A percentile compares a stretch with the other conserved stretches of the same genome.
Conservation (phyloP, 352 stramenopile genomes). For the Phytophthora colocasiae region DNA sequence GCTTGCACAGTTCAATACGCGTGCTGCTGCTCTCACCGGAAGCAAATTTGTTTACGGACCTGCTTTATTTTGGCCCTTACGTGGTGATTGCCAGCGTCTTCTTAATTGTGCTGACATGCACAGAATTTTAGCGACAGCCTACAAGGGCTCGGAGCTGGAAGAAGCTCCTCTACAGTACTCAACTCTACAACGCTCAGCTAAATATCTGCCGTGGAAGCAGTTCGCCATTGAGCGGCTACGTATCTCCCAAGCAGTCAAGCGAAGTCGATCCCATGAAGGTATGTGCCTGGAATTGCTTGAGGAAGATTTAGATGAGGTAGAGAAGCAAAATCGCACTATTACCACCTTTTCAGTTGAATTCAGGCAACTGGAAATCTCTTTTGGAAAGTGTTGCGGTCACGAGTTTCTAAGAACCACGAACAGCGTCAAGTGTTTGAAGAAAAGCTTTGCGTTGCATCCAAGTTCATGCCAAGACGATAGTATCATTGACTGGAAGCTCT, state of each 20-base stretch:
- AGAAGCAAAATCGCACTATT: slow-evolving; percentile 40
- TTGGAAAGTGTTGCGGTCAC: slow-evolving; percentile 11
- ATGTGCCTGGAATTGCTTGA: slow-evolving; percentile 16
- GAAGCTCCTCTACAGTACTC: slow-evolving; percentile 7
- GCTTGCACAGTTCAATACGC: slow-evolving; percentile 23
- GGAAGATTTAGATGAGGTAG: slow-evolving; percentile 1
- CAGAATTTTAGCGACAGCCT: slow-evolving; percentile 8
- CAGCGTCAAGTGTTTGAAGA: slow-evolving; percentile 14
- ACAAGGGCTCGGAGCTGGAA: slow-evolving; percentile 1
- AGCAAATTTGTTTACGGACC: slow-evolving; percentile 9
- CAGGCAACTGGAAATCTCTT: slow-evolving; percentile 43
- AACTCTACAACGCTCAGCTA: slow-evolving; percentile 39
- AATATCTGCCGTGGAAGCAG: slow-evolving; percentile 69
- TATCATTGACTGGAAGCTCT: slow-evolving; percentile 15
- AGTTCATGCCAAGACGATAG: not conserved
- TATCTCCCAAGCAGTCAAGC: slow-evolving; percentile 40
- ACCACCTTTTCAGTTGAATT: slow-evolving; percentile 27
- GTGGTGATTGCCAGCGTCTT: slow-evolving; percentile 13
- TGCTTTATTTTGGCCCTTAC: slow-evolving; percentile 35
- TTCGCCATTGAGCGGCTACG: slow-evolving; percentile 59
- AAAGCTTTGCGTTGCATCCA: slow-evolving; percentile 18
- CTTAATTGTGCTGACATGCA: slow-evolving; percentile 16
- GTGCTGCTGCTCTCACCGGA: slow-evolving; percentile 16
- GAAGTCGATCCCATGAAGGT: slow-evolving; percentile 12
- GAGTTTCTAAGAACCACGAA: slow-evolving; percentile 8